A percentile compares a stretch with the other conserved stretches of the same genome.
phyloP scores from a whole-genome alignment of 2,329 filamentous ascomycete genomes.

The Huntiella omanensis region DNA sequence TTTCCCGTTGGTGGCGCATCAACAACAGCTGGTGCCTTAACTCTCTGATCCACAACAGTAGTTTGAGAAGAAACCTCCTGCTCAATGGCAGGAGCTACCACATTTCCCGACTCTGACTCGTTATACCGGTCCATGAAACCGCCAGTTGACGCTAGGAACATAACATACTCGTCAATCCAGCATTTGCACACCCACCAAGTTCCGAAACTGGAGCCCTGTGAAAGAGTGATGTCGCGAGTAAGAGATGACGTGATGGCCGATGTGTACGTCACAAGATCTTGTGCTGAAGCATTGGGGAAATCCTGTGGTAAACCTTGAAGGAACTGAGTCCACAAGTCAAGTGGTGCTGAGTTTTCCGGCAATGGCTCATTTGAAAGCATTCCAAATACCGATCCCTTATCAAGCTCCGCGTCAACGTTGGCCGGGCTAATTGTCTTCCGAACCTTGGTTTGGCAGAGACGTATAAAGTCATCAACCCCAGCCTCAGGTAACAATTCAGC shows the following conservation, averaged over 20 bases:
- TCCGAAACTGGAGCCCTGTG: conserved; percentile 64
- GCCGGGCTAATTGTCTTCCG: conserved; percentile 51
- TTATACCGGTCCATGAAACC: conserved; percentile 54
- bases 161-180: conserved; percentile 86
- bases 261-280: conserved; percentile 59
- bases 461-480: conserved; percentile 48
- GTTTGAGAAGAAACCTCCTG: background rate
- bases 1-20: background rate
- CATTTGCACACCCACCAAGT: conserved; percentile 92
- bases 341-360: conserved; percentile 30
- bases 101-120: conserved; percentile 17
- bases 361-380: conserved; percentile 20
- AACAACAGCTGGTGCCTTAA: background rate
- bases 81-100: background rate
- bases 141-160: conserved; percentile 75
- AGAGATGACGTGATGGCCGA: conserved; percentile 58
- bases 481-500: conserved; percentile 43
- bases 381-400: conserved; percentile 41
- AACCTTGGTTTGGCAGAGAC: conserved; percentile 45
- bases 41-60: background rate
- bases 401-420: conserved; percentile 45
- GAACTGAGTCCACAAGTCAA: conserved; percentile 64
- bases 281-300: conserved; percentile 55
- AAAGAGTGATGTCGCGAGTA: conserved; percentile 63
- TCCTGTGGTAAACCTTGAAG: conserved; percentile 46